These are phyloP conservation scores for Botrytis cinerea DNA, from an alignment of 2,329 filamentous ascomycete species.

Conservation along the genomic window DNA sequence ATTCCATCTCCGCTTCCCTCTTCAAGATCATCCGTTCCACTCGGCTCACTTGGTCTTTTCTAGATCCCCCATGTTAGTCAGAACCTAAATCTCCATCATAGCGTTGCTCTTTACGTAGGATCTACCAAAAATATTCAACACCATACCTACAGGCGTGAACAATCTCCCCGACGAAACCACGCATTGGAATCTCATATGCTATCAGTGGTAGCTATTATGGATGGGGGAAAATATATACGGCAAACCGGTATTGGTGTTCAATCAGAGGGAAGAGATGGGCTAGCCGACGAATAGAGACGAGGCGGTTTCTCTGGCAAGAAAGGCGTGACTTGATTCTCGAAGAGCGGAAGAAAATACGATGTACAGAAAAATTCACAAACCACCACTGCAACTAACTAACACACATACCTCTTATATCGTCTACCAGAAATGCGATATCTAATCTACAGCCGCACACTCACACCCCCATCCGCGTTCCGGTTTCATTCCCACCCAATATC, in stretches of 20 bases:
- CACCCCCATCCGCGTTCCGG: background rate
- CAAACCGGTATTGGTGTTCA: conserved; percentile 44
- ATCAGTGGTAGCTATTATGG: conserved; percentile 51
- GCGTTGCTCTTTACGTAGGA: conserved; percentile 31
- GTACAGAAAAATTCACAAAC: conserved; percentile 22
- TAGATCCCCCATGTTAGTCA: conserved; percentile 39
- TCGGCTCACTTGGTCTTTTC: background rate
- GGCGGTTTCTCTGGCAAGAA: conserved; percentile 36
- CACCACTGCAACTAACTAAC: conserved; percentile 56
- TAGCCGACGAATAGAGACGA: conserved; percentile 47
- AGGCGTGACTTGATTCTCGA: background rate
- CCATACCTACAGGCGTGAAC: conserved; percentile 64
- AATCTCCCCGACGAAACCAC: conserved; percentile 54
- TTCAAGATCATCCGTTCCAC: background rate
- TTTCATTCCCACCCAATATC: background rate
- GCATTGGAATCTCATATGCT: conserved; percentile 59
- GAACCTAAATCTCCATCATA: conserved; percentile 63
- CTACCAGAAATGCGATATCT: conserved; percentile 65
- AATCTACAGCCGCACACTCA: conserved; percentile 42
- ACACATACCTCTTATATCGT: conserved; percentile 59
- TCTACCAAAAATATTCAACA: conserved; percentile 44
- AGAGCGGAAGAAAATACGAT: background rate
- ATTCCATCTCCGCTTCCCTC: background rate
- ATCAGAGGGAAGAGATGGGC: conserved; percentile 47
- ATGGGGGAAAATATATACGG: conserved; percentile 46